Base-by-base conservation (phyloP, 345 rosid species). In the Salix dunnii region DNA sequence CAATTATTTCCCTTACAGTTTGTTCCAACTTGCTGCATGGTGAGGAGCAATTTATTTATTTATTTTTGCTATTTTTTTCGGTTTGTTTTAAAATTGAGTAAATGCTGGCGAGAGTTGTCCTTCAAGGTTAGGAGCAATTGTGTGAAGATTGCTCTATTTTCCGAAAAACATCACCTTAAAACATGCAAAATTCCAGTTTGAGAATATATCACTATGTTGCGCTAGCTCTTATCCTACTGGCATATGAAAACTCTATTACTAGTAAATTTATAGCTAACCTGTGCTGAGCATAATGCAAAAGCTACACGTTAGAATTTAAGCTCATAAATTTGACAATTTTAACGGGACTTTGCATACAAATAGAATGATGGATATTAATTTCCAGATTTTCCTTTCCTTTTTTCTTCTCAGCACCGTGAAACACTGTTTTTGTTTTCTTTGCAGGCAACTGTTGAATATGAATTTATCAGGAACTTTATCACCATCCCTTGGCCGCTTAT, bases 401-500 rank as follows among this genome's bases (percentile, higher is more conserved):
- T 23, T 63, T 25, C 25, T 58, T n/a, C 2, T 12, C 23, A 10
- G 23, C 2, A 58, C 14, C 0, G 23, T 51, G 62, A n/a, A n/a
- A n/a, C 62, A n/a, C 9, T 58, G 23, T 38, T 77, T 49, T 73
- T 61, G 12, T 66, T 74, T 40, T 76, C 43, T 68, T 77, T 80
- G 81, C 88, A 96, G 99, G 91, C 98, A 88, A 85, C 80, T 96
- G 64, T 80, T 91, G 33, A 80, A 80, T 31, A 82, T 91, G 99
- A 91, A 91, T 83, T 87, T 96, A 8, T 73, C 92, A 27, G 99
- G 99, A 82, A 86, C 23, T 65, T 88, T 96, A 82, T 90, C 98
- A 20, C 98, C 96, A 7, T 85, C 89, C 36, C 91, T 96, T 69
- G 98, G 99, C 12, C 82, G 48, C 67, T 85, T 96, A 63, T 85